phyloP scores from a whole-genome alignment of 2,329 filamentous ascomycete species.

The Paecilomyces niveus region DNA sequence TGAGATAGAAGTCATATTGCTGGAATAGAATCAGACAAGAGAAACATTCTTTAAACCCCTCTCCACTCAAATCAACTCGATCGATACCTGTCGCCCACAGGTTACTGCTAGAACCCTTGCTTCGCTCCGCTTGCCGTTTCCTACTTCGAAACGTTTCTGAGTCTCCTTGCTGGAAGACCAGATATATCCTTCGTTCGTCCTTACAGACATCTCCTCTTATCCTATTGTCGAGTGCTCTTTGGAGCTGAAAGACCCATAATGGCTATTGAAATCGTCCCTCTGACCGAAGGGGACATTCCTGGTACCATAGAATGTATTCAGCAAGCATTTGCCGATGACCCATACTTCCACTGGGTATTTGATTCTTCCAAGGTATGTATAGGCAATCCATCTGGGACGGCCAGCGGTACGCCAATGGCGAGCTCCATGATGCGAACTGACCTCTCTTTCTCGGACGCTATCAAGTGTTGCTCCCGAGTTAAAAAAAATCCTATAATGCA shows the following conservation, averaged over 20 bases:
- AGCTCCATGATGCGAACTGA: slow-evolving; percentile 1
- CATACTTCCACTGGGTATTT: slow-evolving; percentile 61
- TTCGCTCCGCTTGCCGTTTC: neutral
- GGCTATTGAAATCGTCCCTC: slow-evolving; percentile 49
- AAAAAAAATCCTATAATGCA: neutral
- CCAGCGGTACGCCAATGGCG: neutral
- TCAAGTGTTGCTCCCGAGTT: neutral
- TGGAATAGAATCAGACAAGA: slow-evolving; percentile 1
- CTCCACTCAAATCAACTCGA: slow-evolving; percentile 8
- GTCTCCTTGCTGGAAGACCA: neutral
- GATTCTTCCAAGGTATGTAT: slow-evolving; percentile 48
- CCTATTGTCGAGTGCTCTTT: neutral
- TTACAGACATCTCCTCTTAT: neutral
- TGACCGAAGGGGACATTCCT: slow-evolving; percentile 55
- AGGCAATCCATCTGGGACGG: neutral
- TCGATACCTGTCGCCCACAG: slow-evolving; percentile 5
- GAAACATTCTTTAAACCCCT: slow-evolving; percentile 1
- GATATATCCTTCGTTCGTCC: neutral
- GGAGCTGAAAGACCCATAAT: slow-evolving; percentile 24
- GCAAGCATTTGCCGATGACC: slow-evolving; percentile 58
- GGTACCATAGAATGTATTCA: slow-evolving; percentile 60
- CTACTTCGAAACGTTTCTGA: neutral
- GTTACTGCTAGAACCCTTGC: neutral
- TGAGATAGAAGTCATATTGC: slow-evolving; percentile 20
- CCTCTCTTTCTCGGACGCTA: neutral